Percentiles rank a stretch among this genome's conserved stretches.
These are phyloP conservation scores for Cyclotella atomus DNA, from an alignment of 108 stramenopile genomes.

Conservation along the genomic window DNA sequence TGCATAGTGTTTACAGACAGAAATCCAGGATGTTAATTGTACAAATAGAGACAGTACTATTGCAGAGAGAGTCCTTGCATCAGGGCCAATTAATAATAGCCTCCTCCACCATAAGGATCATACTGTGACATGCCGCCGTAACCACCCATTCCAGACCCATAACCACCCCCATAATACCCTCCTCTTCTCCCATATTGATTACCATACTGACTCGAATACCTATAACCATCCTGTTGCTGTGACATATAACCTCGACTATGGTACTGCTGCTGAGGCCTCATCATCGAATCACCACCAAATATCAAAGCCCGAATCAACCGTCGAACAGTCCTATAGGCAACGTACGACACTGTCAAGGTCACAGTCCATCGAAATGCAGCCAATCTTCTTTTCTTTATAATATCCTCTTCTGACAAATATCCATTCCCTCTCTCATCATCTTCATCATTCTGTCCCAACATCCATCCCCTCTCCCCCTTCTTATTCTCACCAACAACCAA, in stretches of 20 bases:
- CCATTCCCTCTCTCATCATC: slow-evolving; percentile 41
- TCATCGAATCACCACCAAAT: slow-evolving; percentile 12
- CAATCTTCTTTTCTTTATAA: slow-evolving; percentile 57
- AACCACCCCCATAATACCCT: not conserved
- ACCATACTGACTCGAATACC: slow-evolving; percentile 21
- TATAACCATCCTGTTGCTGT: slow-evolving; percentile 14
- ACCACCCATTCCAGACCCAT: slow-evolving; percentile 9
- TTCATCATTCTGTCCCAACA: slow-evolving; percentile 52
- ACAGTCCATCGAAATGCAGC: slow-evolving; percentile 76
- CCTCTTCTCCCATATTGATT: not conserved
- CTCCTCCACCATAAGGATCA: slow-evolving; percentile 8
- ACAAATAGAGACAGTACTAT: not conserved
- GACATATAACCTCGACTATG: slow-evolving; percentile 1
- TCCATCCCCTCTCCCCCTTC: slow-evolving; percentile 61
- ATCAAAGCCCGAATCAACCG: slow-evolving; percentile 41
- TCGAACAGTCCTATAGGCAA: slow-evolving; percentile 60
- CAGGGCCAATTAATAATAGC: not conserved
- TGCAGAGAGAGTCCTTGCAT: no score
- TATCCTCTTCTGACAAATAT: slow-evolving; percentile 36
- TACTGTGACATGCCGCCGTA: slow-evolving; percentile 27
- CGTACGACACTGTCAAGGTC: slow-evolving; percentile 61
- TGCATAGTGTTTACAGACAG: no score
- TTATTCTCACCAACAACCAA: slow-evolving; percentile 51
- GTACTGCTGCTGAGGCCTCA: no score
- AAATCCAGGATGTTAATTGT: no score